Conservation (phyloP, 2,329 filamentous ascomycete genomes). For the Colletotrichum sp. region DNA sequence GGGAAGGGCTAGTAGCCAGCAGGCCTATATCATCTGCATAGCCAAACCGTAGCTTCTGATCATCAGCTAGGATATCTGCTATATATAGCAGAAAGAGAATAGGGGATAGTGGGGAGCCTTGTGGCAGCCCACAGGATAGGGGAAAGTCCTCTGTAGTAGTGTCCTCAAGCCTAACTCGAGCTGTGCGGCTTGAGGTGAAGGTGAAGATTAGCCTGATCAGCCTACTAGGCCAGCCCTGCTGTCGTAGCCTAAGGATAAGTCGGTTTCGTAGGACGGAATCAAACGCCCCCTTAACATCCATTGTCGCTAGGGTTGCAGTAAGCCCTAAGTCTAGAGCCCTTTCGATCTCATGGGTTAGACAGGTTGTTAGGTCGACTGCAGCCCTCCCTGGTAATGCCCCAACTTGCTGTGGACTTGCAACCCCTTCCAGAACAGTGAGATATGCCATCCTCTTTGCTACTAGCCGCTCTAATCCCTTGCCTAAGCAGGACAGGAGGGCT, state of each 20-base stretch:
- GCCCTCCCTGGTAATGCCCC: no score
- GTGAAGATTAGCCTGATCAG: background rate
- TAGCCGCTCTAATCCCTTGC: no score
- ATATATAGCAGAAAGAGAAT: slow-evolving; percentile 14
- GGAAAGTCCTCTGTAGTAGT: background rate
- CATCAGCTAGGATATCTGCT: background rate
- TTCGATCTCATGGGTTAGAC: no score
- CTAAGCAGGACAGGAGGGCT: no score
- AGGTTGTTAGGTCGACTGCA: no score
- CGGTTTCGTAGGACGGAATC: background rate
- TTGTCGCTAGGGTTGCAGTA: no score
- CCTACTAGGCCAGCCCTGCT: background rate
- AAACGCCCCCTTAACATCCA: slow-evolving; percentile 16
- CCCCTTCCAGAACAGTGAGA: no score
- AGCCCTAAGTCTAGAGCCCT: background rate
- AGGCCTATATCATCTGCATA: background rate
- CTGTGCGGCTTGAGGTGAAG: background rate
- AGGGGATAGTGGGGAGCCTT: slow-evolving; percentile 7
- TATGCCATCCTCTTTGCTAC: no score
- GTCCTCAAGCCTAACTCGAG: background rate
- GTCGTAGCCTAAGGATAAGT: background rate
- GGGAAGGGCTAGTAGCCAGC: background rate
- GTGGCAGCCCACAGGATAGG: background rate
- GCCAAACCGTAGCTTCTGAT: background rate
- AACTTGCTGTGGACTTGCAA: no score